Percentiles rank a stretch among this genome's conserved stretches.
These are phyloP conservation scores for Coemansia sp. DNA, from an alignment of 192 early-diverging fungal species.

Conservation along the genomic window DNA sequence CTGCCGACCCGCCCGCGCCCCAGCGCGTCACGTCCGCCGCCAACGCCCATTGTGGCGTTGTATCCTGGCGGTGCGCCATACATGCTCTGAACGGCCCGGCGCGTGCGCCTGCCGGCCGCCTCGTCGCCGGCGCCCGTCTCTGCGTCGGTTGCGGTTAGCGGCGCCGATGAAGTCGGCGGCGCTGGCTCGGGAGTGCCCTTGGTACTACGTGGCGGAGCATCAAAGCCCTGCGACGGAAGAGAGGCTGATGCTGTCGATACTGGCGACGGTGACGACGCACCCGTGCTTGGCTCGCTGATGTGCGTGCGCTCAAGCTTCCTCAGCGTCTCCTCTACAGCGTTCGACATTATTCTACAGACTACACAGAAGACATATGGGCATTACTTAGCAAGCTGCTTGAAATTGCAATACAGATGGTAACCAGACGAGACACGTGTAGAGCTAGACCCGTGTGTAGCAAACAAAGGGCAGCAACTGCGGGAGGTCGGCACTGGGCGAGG, in stretches of 20 bases:
- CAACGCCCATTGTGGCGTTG: slow-evolving; percentile 52
- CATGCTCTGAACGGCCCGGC: slow-evolving; percentile 55
- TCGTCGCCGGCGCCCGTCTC: slow-evolving; percentile 8
- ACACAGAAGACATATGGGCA: slow-evolving; percentile 83
- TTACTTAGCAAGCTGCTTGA: slow-evolving; percentile 48
- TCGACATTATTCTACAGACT: slow-evolving; percentile 54
- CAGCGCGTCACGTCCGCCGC: slow-evolving; percentile 39
- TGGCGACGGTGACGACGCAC: slow-evolving; percentile 24
- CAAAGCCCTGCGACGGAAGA: slow-evolving; percentile 23
- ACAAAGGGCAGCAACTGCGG: background rate
- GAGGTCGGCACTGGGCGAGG: background rate
- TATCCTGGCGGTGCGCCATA: slow-evolving; percentile 55
- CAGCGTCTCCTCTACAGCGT: slow-evolving; percentile 53
- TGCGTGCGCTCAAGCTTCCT: slow-evolving; percentile 45
- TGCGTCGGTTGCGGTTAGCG: slow-evolving; percentile 8
- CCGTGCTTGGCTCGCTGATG: slow-evolving; percentile 31
- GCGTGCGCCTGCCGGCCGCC: slow-evolving; percentile 26
- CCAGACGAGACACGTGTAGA: background rate
- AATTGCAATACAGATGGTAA: background rate
- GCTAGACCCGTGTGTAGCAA: background rate
- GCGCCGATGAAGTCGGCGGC: slow-evolving; percentile 13
- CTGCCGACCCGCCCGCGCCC: slow-evolving; percentile 48
- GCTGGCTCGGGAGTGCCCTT: slow-evolving; percentile 14
- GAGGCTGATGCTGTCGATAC: slow-evolving; percentile 34
- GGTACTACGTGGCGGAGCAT: slow-evolving; percentile 5